A percentile compares a stretch with the other conserved stretches of the same genome.
Evolutionary conservation across 768 basidiomycete genomes (phyloP).

Genomic region (Trametes meyenii): DNA sequence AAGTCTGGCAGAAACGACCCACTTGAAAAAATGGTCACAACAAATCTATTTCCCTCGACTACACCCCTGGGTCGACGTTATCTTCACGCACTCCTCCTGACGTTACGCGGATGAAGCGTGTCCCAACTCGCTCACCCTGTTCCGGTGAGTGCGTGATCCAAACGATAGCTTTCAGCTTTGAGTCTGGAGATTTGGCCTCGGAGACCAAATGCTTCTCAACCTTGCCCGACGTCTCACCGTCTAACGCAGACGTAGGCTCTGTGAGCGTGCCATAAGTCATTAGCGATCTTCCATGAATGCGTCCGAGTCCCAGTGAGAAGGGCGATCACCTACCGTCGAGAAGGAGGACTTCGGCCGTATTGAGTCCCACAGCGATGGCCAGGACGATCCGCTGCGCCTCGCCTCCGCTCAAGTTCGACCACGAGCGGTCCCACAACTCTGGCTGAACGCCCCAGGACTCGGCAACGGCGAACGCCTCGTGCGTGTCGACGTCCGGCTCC

Average conservation of each 20-base stretch:
- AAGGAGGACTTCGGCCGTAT: slow-evolving; percentile 77
- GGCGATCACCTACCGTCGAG: slow-evolving; percentile 63
- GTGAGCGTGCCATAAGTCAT: neutral
- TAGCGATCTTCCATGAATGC: neutral
- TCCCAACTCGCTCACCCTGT: slow-evolving; percentile 76
- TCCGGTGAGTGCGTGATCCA: slow-evolving; percentile 92
- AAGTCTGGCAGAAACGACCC: neutral
- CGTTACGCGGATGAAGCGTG: slow-evolving; percentile 55
- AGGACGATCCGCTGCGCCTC: slow-evolving; percentile 85
- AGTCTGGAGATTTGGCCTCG: slow-evolving; percentile 50
- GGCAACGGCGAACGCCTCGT: slow-evolving; percentile 55
- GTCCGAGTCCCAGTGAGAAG: neutral
- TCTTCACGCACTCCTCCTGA: slow-evolving; percentile 33
- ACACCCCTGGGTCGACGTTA: slow-evolving; percentile 18
- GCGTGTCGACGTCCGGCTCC: neutral
- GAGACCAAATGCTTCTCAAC: slow-evolving; percentile 67
- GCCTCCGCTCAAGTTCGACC: slow-evolving; percentile 83
- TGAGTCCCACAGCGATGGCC: slow-evolving; percentile 71
- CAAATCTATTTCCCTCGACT: slow-evolving; percentile 31
- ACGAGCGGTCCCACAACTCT: slow-evolving; percentile 76
- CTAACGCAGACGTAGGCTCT: slow-evolving; percentile 93
- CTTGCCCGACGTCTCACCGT: slow-evolving; percentile 60
- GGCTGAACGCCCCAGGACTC: slow-evolving; percentile 66
- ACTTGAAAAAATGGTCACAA: neutral
- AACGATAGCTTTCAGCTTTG: slow-evolving; percentile 67